phyloP scores from a whole-genome alignment of 345 rosid genomes.

The Syzygium aromaticum region DNA sequence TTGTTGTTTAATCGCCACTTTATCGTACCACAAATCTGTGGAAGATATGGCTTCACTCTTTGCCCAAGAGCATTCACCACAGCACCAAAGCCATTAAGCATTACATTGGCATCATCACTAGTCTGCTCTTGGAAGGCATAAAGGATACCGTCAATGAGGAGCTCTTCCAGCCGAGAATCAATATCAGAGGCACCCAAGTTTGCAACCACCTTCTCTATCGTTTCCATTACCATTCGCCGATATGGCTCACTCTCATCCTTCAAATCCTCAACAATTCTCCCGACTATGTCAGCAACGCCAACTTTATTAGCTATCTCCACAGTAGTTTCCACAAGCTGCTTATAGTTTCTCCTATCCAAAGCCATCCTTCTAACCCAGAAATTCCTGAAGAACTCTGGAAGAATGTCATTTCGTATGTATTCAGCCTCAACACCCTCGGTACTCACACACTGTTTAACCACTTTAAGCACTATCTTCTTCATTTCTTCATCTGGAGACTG shows the following conservation, averaged over 20 bases:
- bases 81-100: constrained; percentile 99
- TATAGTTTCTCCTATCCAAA: constrained; percentile 86
- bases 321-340: constrained; percentile 93
- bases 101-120: constrained; percentile 93
- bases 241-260: constrained; percentile 96
- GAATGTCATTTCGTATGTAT: constrained; percentile 81
- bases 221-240: constrained; percentile 98
- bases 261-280: constrained; percentile 85
- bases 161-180: constrained; percentile 89
- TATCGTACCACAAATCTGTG: constrained; percentile 99
- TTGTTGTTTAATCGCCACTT: constrained; percentile 99
- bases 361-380: constrained; percentile 99
- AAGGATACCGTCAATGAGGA: constrained; percentile 93
- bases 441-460: constrained; percentile 97
- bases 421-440: constrained; percentile 97
- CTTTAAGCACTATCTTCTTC: constrained; percentile 97
- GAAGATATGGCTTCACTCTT: constrained; percentile 97
- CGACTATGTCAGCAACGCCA: constrained; percentile 94
- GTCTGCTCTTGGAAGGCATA: constrained; percentile 99
- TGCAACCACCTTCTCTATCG: constrained; percentile 92
- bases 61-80: constrained; percentile 95
- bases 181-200: constrained; percentile 96
- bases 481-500: constrained; percentile 99
- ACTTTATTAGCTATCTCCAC: constrained; percentile 96
- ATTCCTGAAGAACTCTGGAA: constrained; percentile 84